phyloP scores from a whole-genome alignment of 163 green algal genomes.

The Coccomyxa subellipsoidea region DNA sequence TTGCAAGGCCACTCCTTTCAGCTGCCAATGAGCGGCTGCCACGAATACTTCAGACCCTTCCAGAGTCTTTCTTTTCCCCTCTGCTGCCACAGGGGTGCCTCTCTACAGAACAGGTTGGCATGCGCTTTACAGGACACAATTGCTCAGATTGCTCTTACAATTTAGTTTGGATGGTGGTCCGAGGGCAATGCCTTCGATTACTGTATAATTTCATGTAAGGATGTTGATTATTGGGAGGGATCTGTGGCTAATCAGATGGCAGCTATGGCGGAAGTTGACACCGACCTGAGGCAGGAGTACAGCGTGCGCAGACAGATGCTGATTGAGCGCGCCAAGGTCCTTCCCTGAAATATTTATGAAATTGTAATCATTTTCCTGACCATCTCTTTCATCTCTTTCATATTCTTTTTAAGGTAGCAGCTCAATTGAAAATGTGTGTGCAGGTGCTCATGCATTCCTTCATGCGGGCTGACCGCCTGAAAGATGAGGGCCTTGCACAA shows the following conservation, averaged over 20 bases:
- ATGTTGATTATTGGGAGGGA: neutral
- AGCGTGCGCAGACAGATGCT: conserved; percentile 58
- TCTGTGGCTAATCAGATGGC: neutral
- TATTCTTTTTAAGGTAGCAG: neutral
- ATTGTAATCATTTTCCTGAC: too few species aligned
- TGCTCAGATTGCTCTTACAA: neutral
- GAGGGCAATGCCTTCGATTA: too few species aligned
- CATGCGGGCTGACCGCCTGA: conserved; percentile 40
- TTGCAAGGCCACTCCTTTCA: neutral
- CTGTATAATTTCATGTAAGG: too few species aligned
- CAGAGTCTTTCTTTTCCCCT: neutral
- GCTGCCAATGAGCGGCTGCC: neutral
- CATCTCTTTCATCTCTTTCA: too few species aligned
- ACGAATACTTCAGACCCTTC: neutral
- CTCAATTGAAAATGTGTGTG: neutral
- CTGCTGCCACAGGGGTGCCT: neutral
- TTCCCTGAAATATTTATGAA: too few species aligned
- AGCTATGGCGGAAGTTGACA: conserved; percentile 43
- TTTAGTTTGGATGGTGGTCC: too few species aligned
- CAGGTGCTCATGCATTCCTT: conserved; percentile 42
- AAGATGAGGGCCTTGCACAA: conserved; percentile 28
- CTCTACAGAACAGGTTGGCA: neutral
- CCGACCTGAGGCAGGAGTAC: conserved; percentile 44
- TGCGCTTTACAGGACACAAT: neutral
- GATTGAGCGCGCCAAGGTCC: conserved; percentile 52